Conservation (phyloP, 2,329 filamentous ascomycete species). For the Emydomyces testavorans region DNA sequence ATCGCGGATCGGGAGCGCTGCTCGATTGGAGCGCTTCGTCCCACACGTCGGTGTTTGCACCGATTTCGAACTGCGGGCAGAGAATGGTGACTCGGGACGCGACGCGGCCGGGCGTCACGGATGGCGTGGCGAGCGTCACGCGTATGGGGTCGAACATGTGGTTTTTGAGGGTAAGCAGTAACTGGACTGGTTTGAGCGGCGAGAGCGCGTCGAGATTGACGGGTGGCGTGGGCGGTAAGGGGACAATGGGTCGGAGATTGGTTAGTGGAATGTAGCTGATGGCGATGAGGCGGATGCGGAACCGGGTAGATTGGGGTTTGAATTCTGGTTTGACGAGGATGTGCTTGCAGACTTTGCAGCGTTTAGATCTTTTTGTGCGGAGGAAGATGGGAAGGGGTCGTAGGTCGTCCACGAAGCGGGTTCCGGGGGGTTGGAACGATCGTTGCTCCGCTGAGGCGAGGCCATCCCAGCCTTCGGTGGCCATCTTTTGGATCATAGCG, state of each 20-base stretch:
- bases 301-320: conserved; percentile 78
- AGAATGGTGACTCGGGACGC: conserved; percentile 76
- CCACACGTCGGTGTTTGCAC: conserved; percentile 86
- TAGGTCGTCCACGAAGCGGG: conserved; percentile 60
- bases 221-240: conserved; percentile 28
- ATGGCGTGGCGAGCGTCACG: conserved; percentile 75
- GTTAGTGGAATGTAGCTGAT: conserved; percentile 78
- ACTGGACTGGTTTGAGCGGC: conserved; percentile 53
- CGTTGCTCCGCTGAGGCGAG: conserved; percentile 48
- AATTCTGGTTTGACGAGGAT: conserved; percentile 90
- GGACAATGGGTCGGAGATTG: conserved; percentile 50
- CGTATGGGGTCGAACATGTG: conserved; percentile 85
- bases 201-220: conserved; percentile 39
- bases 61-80: conserved; percentile 87
- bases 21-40: conserved; percentile 68
- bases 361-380: conserved; percentile 84
- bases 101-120: conserved; percentile 64
- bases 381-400: conserved; percentile 73
- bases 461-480: conserved; percentile 49
- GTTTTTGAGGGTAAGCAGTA: conserved; percentile 82
- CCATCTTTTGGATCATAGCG: conserved; percentile 49
- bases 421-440: conserved; percentile 38
- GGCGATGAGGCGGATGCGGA: conserved; percentile 84
- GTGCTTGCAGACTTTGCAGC: conserved; percentile 83
- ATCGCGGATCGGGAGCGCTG: conserved; percentile 34